Evolutionary conservation across 2,329 filamentous ascomycete genomes (phyloP), one percentile per base, ranked within the genome.

Genomic region (Paradendryphiella salina): DNA sequence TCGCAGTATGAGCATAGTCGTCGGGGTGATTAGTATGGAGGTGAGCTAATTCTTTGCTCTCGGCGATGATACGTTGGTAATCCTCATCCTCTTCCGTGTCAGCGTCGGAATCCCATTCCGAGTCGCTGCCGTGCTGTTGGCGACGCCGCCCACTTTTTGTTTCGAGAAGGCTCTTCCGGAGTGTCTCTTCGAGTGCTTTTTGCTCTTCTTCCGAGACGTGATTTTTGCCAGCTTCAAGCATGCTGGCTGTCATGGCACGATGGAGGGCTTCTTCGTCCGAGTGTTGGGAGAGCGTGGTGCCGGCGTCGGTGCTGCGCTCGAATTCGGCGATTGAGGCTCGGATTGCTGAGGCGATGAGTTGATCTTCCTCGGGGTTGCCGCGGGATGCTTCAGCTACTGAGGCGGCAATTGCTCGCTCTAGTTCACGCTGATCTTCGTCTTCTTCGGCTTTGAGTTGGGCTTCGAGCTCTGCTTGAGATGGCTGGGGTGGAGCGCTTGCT

Each of bases 271-370:
- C 73, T 42, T 80, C 73, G 14, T 79, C 74, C 34, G 76, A 73
- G 38, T 74, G 69, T n/a, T 67, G 65, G 0, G 50, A 32, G 2
- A 20, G 31, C 2, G 55, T 67, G 14, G 73, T 61, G 6, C 66
- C 62, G 7, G 64, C 61, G 13, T 66, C 63, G 4, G 60, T 63
- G 13, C 65, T 63, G 13, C 65, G 61, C 48, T 80, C 75, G 7
- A 85, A 69, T 60, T 88, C 85, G 11, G 75, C 76, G 13, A 94
- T 78, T 56, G 87, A 90, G 4, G 87, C 85, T 11, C 88, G 80
- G 42, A 95, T 87, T 1, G 89, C 89, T 15, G 83, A 79, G 66
- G 91, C 89, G 39, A 95, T 80, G 51, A 82, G 77, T 17, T 79
- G 80, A 63, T 94, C 90, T 69, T 94, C 87, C 15, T 83, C 79